Conservation (phyloP, 2,329 filamentous ascomycete species). For the Fusarium succisae region DNA sequence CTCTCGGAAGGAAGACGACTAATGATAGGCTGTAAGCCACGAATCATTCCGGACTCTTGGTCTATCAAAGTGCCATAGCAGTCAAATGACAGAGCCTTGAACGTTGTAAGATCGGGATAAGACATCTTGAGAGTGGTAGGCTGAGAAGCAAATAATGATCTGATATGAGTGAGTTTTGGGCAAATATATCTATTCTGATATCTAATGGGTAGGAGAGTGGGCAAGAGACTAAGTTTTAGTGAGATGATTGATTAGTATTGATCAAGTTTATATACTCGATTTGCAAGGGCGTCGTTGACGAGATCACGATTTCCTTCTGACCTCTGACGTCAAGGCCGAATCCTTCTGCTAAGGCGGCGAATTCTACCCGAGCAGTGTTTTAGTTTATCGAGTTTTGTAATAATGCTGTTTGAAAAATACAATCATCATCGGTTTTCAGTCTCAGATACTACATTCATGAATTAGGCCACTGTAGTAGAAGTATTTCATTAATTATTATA, state of each 20-base stretch:
- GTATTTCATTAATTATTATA: background rate
- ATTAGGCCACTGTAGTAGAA: background rate
- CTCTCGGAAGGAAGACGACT: background rate
- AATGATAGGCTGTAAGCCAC: background rate
- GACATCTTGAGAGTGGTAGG: background rate
- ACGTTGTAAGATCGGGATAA: background rate
- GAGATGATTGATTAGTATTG: fast-evolving
- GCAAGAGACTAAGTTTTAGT: background rate
- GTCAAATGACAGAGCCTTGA: constrained; percentile 13
- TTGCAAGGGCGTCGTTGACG: constrained; percentile 13
- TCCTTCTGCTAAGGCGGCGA: background rate
- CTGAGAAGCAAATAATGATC: fast-evolving
- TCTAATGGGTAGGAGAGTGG: fast-evolving
- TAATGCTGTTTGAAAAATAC: background rate
- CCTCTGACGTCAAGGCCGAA: constrained; percentile 1
- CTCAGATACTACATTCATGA: too few relatives aligned
- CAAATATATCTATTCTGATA: fast-evolving
- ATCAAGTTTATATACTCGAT: background rate
- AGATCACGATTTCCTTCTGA: background rate
- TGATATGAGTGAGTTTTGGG: fast-evolving
- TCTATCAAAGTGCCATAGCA: constrained; percentile 13
- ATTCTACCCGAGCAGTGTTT: background rate
- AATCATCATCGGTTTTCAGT: too few relatives aligned
- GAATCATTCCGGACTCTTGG: constrained; percentile 11
- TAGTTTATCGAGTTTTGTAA: fast-evolving